Base-by-base conservation (phyloP, 176 grass and related monocot genomes). In the Carex parvula region DNA sequence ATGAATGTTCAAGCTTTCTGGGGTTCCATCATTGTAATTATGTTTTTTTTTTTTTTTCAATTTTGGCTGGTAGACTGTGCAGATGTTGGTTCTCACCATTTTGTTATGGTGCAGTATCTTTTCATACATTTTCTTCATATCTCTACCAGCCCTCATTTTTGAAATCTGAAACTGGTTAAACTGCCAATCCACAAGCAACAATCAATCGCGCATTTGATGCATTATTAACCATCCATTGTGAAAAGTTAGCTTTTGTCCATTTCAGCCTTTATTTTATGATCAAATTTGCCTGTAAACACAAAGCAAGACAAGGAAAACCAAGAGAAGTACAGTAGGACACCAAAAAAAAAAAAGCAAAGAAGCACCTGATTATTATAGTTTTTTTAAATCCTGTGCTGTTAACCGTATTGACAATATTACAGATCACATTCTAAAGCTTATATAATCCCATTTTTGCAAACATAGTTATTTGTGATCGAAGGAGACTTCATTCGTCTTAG, bases 381-480 rank as follows among this genome's bases (percentile, higher is more conserved):
- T 8, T 62, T 62, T 5, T 6, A 11, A 12, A 16, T n/a, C 37
- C 17, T 71, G 35, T n/a, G 33, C 8, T 39, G 24, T 56, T 78
- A 56, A 78, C 22, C 57, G 41, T 78, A 33, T 17, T 3, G 13
- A 32, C 73, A 57, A 33, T 32, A 53, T 63, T 69, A 29, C 22
- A 42, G 4, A 64, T 73, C 17, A 33, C 20, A 79, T 82, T n/a
- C 16, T 71, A 42, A 66, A 60, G 26, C 53, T 81, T 83, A 46
- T 87, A 33, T 80, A 61, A 32, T 65, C 24, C 8, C 26, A 57
- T 46, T 63, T 79, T 81, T 86, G 33, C 77, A 70, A 85, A 57
- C 89, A 79, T 82, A 99, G 96, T 88, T 99, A 84, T 99, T 99
- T 94, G 91, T 99, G 62, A 99, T 99, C 44, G 91, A 99, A 85